Conservation (phyloP, 202 grass and related monocot species). For the Saccharum hybrid region DNA sequence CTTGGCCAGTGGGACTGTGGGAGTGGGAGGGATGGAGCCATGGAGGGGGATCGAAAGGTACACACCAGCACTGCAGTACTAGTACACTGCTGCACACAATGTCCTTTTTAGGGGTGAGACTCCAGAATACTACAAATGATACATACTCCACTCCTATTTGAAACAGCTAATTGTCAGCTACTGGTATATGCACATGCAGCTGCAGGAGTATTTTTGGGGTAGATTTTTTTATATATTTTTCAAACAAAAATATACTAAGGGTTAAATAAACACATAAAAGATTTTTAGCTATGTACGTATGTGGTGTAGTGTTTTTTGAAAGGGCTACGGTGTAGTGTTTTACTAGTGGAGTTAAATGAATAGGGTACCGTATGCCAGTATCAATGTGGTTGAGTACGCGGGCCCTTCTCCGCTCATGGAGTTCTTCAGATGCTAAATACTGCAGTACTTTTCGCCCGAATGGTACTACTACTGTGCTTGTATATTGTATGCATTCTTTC, state of each 20-base stretch:
- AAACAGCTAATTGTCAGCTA: background rate
- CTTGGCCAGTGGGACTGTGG: constrained; percentile 15
- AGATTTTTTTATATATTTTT: background rate
- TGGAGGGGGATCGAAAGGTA: constrained; percentile 12
- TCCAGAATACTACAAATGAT: constrained; percentile 6
- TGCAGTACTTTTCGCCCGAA: constrained; percentile 34
- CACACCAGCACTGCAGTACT: too few relatives aligned
- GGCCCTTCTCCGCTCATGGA: background rate
- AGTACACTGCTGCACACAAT: too few relatives aligned
- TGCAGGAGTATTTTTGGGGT: background rate
- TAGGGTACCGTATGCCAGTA: constrained; percentile 8
- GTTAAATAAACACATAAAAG: background rate
- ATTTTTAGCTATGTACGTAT: background rate
- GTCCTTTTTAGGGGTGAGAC: too few relatives aligned
- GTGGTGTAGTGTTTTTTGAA: background rate
- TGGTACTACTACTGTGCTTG: constrained; percentile 27
- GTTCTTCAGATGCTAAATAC: background rate
- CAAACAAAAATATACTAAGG: background rate
- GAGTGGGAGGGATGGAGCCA: background rate
- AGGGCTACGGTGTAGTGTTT: too few relatives aligned
- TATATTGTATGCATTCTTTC: constrained; percentile 37
- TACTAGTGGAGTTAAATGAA: background rate
- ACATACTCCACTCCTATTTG: background rate
- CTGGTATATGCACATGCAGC: background rate
- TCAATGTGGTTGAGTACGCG: constrained; percentile 10